Conservation (phyloP, 2,329 filamentous ascomycete species). For the Alternaria triticina region DNA sequence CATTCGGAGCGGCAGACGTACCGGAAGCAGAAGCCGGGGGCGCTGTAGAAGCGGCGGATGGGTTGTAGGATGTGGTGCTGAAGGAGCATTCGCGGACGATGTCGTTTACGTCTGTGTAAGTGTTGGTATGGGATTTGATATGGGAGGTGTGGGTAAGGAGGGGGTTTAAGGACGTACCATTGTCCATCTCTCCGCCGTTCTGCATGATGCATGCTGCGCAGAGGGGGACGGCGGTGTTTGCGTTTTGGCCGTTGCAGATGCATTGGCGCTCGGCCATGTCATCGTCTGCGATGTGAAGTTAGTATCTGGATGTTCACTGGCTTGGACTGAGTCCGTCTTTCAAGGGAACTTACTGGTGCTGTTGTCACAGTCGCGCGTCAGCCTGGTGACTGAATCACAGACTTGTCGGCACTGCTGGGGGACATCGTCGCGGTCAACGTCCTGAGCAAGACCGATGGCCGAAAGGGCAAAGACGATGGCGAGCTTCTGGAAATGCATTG, state of each 20-base stretch:
- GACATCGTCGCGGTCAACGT: conserved; percentile 3
- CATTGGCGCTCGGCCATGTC: conserved; percentile 4
- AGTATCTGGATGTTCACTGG: background rate
- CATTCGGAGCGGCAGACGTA: background rate
- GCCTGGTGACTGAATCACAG: background rate
- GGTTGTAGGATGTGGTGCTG: background rate
- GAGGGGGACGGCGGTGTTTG: background rate
- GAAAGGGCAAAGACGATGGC: conserved; percentile 3
- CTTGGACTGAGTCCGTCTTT: background rate
- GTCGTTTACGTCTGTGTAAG: background rate
- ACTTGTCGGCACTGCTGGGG: background rate
- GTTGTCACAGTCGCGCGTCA: conserved; percentile 2
- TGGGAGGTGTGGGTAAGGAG: background rate
- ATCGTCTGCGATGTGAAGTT: background rate
- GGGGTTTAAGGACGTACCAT: background rate
- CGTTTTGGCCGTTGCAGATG: conserved; percentile 5
- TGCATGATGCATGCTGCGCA: conserved; percentile 3
- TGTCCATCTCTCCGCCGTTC: conserved; percentile 5
- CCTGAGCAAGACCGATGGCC: conserved; percentile 1
- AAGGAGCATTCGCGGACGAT: conserved; percentile 2
- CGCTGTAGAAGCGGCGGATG: background rate
- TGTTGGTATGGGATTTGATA: background rate
- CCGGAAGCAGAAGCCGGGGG: background rate
- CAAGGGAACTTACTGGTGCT: background rate
- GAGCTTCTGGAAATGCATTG: conserved; percentile 8